Conservation (phyloP, 768 basidiomycete species). For the Mycena indigotica region DNA sequence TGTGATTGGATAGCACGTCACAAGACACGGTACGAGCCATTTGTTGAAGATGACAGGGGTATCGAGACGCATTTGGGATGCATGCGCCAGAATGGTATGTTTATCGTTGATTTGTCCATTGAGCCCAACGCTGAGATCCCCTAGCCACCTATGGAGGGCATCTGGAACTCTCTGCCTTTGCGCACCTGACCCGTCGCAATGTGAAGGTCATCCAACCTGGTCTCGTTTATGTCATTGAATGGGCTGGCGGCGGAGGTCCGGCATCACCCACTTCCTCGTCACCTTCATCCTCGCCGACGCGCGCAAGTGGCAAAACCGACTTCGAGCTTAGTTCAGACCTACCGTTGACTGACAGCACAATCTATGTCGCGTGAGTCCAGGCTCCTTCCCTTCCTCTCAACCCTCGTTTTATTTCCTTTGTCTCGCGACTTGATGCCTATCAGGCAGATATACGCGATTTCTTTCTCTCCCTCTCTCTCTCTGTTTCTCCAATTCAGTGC, state of each 20-base stretch:
- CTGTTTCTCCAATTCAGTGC: too few species aligned
- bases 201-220: constrained; percentile 94
- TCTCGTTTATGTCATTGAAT: constrained; percentile 87
- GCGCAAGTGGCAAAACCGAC: neutral
- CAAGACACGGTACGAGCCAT: constrained; percentile 76
- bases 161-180: constrained; percentile 90
- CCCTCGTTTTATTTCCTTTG: constrained; percentile 7
- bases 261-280: constrained; percentile 19
- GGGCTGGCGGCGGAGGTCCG: constrained; percentile 60
- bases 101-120: too few species aligned
- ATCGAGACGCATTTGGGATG: constrained; percentile 70
- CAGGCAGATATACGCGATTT: too few species aligned
- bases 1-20: constrained; percentile 81
- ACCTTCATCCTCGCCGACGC: constrained; percentile 2
- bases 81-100: constrained; percentile 78
- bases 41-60: constrained; percentile 83
- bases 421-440: constrained; percentile 1
- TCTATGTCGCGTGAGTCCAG: constrained; percentile 89
- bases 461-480: too few species aligned
- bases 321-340: constrained; percentile 3
- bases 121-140: too few species aligned
- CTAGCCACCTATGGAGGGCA: constrained; percentile 91
- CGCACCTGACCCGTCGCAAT: constrained; percentile 73
- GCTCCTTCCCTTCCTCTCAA: constrained; percentile 10
- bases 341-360: constrained; percentile 38